Evolutionary conservation across 2,329 filamentous ascomycete species (phyloP), one percentile per base, ranked within the genome.

Genomic region (Colletotrichum sp.): DNA sequence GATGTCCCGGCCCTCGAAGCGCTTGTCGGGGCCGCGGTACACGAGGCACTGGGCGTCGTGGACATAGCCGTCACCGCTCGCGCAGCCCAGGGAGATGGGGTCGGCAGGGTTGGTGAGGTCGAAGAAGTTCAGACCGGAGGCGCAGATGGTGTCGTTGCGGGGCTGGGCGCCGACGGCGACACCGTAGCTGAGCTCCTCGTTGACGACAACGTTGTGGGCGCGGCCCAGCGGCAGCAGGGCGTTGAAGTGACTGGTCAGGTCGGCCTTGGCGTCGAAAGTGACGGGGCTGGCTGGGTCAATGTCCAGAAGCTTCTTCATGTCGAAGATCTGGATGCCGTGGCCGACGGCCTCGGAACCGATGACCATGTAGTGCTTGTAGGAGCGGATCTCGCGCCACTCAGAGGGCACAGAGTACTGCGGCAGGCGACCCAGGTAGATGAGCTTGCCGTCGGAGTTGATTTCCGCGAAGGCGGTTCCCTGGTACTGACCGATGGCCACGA

Each of bases 251-350:
- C 82, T 81, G 3, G 82, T 81, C 28, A 85, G 75, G 71, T 85
- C 84, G 34, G 76, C 77, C 55, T 81, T 75, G 59, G 78, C 77
- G 80, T 75, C 77, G 76, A 84, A 86, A 26, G 67, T 78, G 78
- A 78, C 80, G 68, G 81, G 84, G 22, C 80, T 84, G 24, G 85
- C 81, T 0, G 87, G 85, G 79, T 88, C 84, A 68, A 90, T 79
- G 26, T 83, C 82, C 55, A 88, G 81, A 8, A 90, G 84, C 83
- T 88, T 91, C 79, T 85, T 89, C 88, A 92, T 86, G 80, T 93
- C 91, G 78, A 93, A 93, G 81, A 92, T 88, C 82, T 93, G 91
- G 60, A 93, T 86, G 36, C 89, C 89, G 80, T 92, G 90, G 66
- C 83, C 81, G 13, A 80, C 78, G 8, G 89, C 88, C 79, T 86